phyloP scores from a whole-genome alignment of 352 stramenopile species.

The Blastocystis sp. region DNA sequence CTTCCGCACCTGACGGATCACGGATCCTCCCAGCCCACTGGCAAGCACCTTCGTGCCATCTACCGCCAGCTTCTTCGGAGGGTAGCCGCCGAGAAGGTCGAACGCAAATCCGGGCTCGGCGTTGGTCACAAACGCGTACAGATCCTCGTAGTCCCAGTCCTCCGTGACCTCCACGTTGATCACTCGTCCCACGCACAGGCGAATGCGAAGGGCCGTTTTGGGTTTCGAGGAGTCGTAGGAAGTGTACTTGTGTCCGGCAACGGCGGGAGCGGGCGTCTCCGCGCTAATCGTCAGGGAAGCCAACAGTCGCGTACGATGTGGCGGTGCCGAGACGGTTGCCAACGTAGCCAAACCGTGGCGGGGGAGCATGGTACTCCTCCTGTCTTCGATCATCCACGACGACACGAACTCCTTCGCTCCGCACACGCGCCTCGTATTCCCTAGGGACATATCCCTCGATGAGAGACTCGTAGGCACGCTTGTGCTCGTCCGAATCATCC shows the following conservation, averaged over 20 bases:
- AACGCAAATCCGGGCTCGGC: neutral
- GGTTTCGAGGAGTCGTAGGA: neutral
- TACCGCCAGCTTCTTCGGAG: neutral
- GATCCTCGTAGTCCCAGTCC: slow-evolving; percentile 30
- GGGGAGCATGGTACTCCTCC: neutral
- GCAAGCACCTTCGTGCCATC: neutral
- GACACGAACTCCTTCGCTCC: neutral
- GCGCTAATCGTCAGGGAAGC: neutral
- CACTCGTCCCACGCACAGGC: neutral
- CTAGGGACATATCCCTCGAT: slow-evolving; percentile 19
- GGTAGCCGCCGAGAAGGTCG: neutral
- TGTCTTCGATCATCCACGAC: slow-evolving; percentile 1
- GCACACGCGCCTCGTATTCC: neutral
- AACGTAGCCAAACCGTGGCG: neutral
- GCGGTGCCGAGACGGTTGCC: neutral
- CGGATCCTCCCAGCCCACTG: neutral
- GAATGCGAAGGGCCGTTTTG: neutral
- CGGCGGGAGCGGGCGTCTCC: neutral
- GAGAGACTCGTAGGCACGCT: neutral
- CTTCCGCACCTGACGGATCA: neutral
- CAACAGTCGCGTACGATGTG: neutral
- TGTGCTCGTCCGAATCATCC: slow-evolving; percentile 20
- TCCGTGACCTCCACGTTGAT: slow-evolving; percentile 22
- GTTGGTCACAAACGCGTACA: neutral
- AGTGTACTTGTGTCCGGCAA: neutral